A percentile compares a stretch with the other conserved stretches of the same genome.
These are phyloP conservation scores for Sergeia podlipaevii DNA, from an alignment of 208 protist species.

Conservation along the genomic window DNA sequence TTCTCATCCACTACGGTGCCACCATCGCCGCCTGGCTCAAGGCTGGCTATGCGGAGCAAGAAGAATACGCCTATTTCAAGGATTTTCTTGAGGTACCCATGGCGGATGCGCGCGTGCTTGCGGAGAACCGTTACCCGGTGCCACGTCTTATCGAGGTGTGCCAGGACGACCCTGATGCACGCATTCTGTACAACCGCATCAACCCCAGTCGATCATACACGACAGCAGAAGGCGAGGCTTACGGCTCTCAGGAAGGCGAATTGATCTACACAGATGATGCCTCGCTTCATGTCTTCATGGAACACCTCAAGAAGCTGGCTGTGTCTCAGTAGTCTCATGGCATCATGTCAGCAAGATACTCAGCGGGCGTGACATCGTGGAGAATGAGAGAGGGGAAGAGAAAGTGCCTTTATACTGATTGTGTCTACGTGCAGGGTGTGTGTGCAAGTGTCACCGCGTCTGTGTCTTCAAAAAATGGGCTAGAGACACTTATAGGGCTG, in stretches of 20 bases:
- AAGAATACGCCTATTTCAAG: constrained; percentile 94
- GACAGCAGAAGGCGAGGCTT: constrained; percentile 32
- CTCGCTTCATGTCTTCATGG: constrained; percentile 96
- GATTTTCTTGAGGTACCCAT: constrained; percentile 93
- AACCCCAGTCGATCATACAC: constrained; percentile 97
- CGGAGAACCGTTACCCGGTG: constrained; percentile 92
- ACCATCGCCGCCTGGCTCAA: constrained; percentile 95
- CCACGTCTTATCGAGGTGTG: constrained; percentile 96
- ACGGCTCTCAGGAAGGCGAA: constrained; percentile 71
- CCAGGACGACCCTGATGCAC: constrained; percentile 94
- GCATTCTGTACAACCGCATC: constrained; percentile 97
- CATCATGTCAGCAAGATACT: too few relatives aligned
- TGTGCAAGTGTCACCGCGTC: too few relatives aligned
- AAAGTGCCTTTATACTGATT: too few relatives aligned
- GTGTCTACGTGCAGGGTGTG: too few relatives aligned
- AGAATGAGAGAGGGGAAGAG: too few relatives aligned
- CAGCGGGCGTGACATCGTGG: too few relatives aligned
- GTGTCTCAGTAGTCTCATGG: constrained; percentile 61
- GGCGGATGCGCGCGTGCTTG: constrained; percentile 90
- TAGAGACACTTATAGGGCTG: too few relatives aligned
- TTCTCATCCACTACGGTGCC: constrained; percentile 97
- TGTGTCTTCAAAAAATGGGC: too few relatives aligned
- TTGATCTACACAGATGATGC: constrained; percentile 98
- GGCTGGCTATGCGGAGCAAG: constrained; percentile 91
- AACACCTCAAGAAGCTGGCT: constrained; percentile 97